These are phyloP conservation scores for Mallotus repandus DNA, from an alignment of 441 rosid species.

Conservation along the genomic window DNA sequence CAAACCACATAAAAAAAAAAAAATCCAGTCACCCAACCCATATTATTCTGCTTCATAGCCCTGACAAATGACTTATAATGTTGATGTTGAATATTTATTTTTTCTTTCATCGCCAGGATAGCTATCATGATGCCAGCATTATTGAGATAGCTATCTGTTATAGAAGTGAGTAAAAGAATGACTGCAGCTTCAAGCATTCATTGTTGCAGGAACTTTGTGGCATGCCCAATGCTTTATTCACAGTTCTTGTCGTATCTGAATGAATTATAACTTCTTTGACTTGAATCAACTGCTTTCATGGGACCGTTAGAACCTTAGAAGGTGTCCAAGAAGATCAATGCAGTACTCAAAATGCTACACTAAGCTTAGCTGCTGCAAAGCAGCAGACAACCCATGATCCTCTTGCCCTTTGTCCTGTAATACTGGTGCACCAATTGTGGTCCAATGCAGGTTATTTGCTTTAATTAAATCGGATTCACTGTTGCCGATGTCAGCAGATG, in stretches of 20 bases:
- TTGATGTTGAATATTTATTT: not conserved
- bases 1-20: not conserved
- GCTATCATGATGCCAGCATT: not conserved
- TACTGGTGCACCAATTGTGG: conserved; percentile 41
- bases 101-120: not conserved
- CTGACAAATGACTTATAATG: not conserved
- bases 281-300: conserved; percentile 15
- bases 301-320: conserved; percentile 21
- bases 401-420: conserved; percentile 39
- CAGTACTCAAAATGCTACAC: conserved; percentile 28
- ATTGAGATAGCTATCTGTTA: not conserved
- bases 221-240: not conserved
- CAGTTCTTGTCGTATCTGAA: not conserved
- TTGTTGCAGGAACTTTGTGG: not conserved
- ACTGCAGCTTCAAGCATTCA: not conserved
- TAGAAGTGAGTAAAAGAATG: not conserved
- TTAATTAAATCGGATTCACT: conserved; percentile 35
- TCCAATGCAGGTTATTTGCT: conserved; percentile 25
- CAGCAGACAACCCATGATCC: conserved; percentile 46
- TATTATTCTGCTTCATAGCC: not conserved
- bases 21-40: not conserved
- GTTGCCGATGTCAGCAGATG: conserved; percentile 40
- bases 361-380: conserved; percentile 34
- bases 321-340: conserved; percentile 29
- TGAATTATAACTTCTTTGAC: not conserved